Percentiles rank a stretch among this genome's conserved stretches.
Evolutionary conservation across 2,329 filamentous ascomycete genomes (phyloP).

Genomic region (Hypoxylon sp.): DNA sequence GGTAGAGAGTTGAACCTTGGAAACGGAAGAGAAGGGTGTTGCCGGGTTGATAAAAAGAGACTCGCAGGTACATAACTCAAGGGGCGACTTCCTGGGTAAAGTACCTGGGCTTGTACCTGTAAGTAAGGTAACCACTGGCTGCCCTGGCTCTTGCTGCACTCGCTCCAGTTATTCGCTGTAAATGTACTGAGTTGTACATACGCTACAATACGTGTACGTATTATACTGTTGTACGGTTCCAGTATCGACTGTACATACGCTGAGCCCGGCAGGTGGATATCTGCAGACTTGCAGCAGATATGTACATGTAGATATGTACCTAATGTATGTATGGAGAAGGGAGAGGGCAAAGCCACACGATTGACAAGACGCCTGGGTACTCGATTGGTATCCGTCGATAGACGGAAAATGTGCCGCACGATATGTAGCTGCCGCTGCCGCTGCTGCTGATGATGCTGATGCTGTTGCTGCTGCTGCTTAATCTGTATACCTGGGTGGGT

Average conservation of each 20-base stretch:
- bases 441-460: no score
- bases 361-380: not conserved
- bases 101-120: conserved; percentile 20
- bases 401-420: not conserved
- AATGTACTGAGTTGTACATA: conserved; percentile 29
- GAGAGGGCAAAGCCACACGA: conserved; percentile 31
- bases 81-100: conserved; percentile 27
- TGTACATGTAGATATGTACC: no score
- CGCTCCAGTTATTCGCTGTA: conserved; percentile 22
- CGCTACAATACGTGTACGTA: conserved; percentile 39
- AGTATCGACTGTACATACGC: conserved; percentile 17
- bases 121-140: conserved; percentile 25
- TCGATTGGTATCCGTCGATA: not conserved
- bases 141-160: conserved; percentile 21
- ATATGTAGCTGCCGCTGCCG: not conserved
- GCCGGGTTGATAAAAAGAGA: conserved; percentile 41
- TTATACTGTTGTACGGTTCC: conserved; percentile 35
- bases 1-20: conserved; percentile 6
- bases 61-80: conserved; percentile 42
- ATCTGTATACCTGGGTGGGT: conserved; percentile 4
- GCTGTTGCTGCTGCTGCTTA: conserved; percentile 9
- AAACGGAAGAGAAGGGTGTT: conserved; percentile 41
- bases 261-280: conserved; percentile 32
- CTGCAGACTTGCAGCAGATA: conserved; percentile 19
- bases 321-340: conserved; percentile 8